Evolutionary conservation across 441 rosid species (phyloP), one percentile per base, ranked within the genome.

Genomic region (Francoa sonchifolia): DNA sequence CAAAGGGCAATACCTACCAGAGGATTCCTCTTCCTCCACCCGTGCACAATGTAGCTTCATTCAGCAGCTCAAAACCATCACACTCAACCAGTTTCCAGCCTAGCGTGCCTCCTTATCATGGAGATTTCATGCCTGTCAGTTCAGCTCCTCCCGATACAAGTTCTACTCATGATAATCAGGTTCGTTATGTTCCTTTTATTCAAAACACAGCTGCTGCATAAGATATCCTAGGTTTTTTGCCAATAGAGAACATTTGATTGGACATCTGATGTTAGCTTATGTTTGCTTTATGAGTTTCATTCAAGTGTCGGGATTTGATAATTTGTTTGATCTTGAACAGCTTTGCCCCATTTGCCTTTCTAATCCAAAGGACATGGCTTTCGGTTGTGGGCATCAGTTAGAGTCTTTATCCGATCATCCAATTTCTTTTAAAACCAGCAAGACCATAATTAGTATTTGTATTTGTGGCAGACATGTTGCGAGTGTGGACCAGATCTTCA

Each of bases 11-110:
- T 44, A 42, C 51, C 50, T 61, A 76, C 20, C 66, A 66, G 42
- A 72, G 74, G 62, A 52, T 79, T 68, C 61, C 97, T 25, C 81
- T 92, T 41, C 97, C 92, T 19, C 90, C 99, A 41, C 95, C 99
- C 17, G 51, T 68, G 17, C 55, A 62, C 42, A 68, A 67, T 31
- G 42, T 61, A 39, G 60, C 76, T 27, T 67, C 88, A 20, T 54
- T 53, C 39, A 60, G 40, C 58, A 44, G 47, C 34, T 17, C 57
- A 35, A 74, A 67, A 45, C 54, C 79, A 63, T 57, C 70, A 32
- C 57, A 48, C 13, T 55, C 81, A 52, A 63, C 42, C 38, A 69
- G 84, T 50, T 68, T 76, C 56, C 80, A 86, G 73, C 71, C 55
- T 41, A 66, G 53, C 13, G 55, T 26, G 28, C 49, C 76, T 29